Conservation (phyloP, 768 basidiomycete species). For the Panus rudis region DNA sequence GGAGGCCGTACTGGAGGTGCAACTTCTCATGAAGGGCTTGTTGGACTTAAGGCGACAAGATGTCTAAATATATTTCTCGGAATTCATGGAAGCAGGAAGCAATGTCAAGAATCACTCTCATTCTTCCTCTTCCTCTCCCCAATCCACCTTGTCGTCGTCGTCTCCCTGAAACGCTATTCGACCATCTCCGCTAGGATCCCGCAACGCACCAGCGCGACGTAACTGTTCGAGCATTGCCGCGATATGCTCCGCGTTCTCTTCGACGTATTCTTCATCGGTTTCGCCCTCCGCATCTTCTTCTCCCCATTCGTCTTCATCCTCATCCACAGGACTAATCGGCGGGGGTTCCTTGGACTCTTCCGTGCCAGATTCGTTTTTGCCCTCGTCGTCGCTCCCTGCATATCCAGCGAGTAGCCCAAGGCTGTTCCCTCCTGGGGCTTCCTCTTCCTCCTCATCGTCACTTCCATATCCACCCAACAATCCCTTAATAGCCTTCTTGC, state of each 20-base stretch:
- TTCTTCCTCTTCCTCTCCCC: slow-evolving; percentile 39
- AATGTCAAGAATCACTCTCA: slow-evolving; percentile 10
- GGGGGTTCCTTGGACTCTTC: not conserved
- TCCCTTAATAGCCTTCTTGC: slow-evolving; percentile 49
- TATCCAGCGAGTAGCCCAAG: slow-evolving; percentile 39
- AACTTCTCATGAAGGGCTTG: slow-evolving; percentile 77
- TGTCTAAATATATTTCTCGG: slow-evolving; percentile 29
- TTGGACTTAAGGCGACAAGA: slow-evolving; percentile 74
- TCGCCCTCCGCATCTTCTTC: slow-evolving; percentile 28
- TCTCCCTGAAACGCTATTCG: slow-evolving; percentile 17
- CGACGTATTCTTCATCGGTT: slow-evolving; percentile 28
- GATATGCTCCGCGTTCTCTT: slow-evolving; percentile 31
- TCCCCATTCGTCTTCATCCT: slow-evolving; percentile 25
- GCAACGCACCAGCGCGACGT: slow-evolving; percentile 27
- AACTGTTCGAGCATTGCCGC: slow-evolving; percentile 37
- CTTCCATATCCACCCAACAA: slow-evolving; percentile 59
- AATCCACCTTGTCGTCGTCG: slow-evolving; percentile 44
- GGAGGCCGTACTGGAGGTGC: slow-evolving; percentile 74
- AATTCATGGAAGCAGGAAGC: not conserved
- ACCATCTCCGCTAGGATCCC: slow-evolving; percentile 13
- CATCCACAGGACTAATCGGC: not conserved
- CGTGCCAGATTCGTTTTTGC: slow-evolving; percentile 12
- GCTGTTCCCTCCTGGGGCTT: slow-evolving; percentile 31
- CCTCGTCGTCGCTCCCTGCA: slow-evolving; percentile 39
- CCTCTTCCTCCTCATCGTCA: slow-evolving; percentile 29